phyloP scores from a whole-genome alignment of 495 filamentous ascomycete genomes.

The Podospora sp. region DNA sequence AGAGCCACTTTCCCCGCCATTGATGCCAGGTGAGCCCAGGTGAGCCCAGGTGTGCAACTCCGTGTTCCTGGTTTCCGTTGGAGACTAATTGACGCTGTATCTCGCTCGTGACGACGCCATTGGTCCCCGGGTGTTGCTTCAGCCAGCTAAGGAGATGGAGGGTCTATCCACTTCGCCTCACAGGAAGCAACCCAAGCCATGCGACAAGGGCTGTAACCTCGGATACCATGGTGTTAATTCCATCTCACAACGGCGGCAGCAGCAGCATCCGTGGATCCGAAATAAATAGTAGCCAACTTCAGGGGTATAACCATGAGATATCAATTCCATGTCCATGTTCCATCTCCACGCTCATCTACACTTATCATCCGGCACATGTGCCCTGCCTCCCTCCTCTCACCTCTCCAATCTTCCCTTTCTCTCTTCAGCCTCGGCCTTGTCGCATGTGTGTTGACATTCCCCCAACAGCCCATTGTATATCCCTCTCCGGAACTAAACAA shows the following conservation, averaged over 20 bases:
- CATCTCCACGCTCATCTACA: conserved; percentile 1
- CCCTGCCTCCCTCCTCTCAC: neutral
- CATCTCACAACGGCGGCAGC: neutral
- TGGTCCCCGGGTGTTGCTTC: neutral
- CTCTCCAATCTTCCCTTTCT: neutral
- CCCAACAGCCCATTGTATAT: conserved; percentile 2
- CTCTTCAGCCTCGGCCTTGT: neutral
- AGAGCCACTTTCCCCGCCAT: neutral
- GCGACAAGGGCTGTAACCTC: neutral
- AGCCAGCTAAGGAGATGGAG: neutral
- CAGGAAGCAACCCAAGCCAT: neutral
- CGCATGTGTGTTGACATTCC: neutral
- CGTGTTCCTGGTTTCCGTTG: neutral
- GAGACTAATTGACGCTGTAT: neutral
- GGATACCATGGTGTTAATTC: neutral
- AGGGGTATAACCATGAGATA: conserved; percentile 6
- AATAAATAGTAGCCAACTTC: neutral
- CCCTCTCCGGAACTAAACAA: conserved; percentile 8
- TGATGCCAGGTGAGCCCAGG: neutral
- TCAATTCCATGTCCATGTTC: conserved; percentile 1
- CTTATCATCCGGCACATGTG: neutral
- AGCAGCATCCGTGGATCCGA: neutral
- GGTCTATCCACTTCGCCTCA: neutral
- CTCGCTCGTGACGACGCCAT: neutral
- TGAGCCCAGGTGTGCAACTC: neutral